Evolutionary conservation across 345 rosid species (phyloP), one percentile per base, ranked within the genome.

Genomic region (Salix suchowensis): DNA sequence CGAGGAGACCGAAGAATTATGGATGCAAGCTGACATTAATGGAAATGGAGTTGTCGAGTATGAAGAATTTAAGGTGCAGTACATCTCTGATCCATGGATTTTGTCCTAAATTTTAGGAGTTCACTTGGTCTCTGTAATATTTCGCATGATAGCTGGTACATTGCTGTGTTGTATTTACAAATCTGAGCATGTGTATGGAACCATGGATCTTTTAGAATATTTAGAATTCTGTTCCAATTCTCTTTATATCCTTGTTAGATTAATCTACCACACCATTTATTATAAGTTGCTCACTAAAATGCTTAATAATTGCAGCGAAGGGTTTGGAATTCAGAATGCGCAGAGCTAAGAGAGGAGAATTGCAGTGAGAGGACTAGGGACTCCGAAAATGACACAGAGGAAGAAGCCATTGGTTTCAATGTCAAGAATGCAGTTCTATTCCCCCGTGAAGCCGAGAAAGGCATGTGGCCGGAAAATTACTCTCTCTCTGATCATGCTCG

Each of bases 381-480:
- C 16, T 36, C 11, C 16, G 79, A 67, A 36, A 37, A 30, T 30
- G 73, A 24, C 2, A 12, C 23, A 11, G 46, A 68, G 60, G 74
- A 71, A 75, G 79, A 70, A 80, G 84, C 89, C 11, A 83, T 87
- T 68, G 94, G 97, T 55, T 87, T 92, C 46, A 82, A 86, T 4
- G 93, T 92, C 34, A 89, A 92, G 77, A 85, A 90, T 77, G 97
- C 97, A 32, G 91, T 87, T 37, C 86, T 92, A 32, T 92, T 84
- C 79, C 97, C 97, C 34, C 88, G 91, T 10, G 97, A 90, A 85
- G 94, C 84, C 4, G 97, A 92, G 80, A 88, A 85, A 76, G 97
- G 93, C 70, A 75, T 72, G 76, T 92, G 93, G 94, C 97, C 97
- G 0, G 88, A 90, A 78, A 84, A 90, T 66, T 92, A 90, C 82